A percentile compares a stretch with the other conserved stretches of the same genome.
Evolutionary conservation across 176 grass and related monocot species (phyloP).

Genomic region (Chloris gayana): DNA sequence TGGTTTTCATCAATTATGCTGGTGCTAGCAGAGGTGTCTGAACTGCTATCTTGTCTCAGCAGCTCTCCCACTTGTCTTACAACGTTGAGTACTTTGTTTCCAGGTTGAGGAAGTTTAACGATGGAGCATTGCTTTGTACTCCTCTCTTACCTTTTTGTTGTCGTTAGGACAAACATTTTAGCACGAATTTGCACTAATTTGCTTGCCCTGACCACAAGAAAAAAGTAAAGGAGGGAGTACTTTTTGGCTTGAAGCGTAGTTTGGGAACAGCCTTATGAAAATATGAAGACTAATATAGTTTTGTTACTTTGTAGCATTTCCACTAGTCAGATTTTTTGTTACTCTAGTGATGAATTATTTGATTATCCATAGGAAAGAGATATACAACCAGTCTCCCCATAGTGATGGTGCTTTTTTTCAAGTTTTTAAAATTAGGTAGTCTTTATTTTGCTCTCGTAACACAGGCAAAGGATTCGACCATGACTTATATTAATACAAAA

Average conservation of each 20-base stretch:
- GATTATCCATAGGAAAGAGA: not conserved
- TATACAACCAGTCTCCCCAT: not conserved
- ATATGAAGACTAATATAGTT: not conserved
- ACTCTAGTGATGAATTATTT: not conserved
- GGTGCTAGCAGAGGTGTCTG: not conserved
- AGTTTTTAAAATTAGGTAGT: not conserved
- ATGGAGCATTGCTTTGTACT: not conserved
- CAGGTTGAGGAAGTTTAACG: constrained; percentile 59
- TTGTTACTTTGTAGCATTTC: not conserved
- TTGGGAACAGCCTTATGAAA: not conserved
- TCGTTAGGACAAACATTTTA: no score
- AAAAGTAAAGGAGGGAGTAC: no score
- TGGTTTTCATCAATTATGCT: not conserved
- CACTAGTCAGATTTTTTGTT: not conserved
- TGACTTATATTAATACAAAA: not conserved
- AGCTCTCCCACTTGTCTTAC: not conserved
- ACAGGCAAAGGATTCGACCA: not conserved
- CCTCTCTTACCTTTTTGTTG: no score
- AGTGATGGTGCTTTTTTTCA: not conserved
- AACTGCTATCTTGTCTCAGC: constrained; percentile 5
- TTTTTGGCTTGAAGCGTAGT: not conserved
- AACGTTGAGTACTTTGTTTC: not conserved
- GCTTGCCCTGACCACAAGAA: no score
- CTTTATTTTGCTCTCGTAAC: not conserved
- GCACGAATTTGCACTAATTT: no score